phyloP scores from a whole-genome alignment of 352 stramenopile genomes.

The Phytophthora sansomeana region DNA sequence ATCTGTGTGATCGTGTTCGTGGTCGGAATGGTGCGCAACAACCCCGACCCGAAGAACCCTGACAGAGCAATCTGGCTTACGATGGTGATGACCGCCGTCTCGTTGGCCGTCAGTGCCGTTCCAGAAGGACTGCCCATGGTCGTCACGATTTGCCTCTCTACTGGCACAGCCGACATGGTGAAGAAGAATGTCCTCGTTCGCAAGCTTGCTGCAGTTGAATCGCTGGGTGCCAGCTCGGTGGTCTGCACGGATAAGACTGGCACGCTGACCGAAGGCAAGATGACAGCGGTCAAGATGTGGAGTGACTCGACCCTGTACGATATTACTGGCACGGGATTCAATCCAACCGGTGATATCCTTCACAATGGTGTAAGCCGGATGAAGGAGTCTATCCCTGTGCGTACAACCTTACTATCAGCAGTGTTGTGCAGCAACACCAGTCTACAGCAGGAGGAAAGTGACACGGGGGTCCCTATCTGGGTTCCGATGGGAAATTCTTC shows the following conservation, averaged over 20 bases:
- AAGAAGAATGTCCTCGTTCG: constrained; percentile 88
- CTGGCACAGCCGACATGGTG: constrained; percentile 76
- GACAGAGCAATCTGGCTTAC: constrained; percentile 91
- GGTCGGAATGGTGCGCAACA: constrained; percentile 83
- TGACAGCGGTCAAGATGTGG: constrained; percentile 84
- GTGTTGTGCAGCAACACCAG: constrained; percentile 78
- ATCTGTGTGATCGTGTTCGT: constrained; percentile 93
- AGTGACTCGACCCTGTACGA: constrained; percentile 60
- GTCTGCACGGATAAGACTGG: constrained; percentile 96
- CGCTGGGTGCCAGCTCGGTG: constrained; percentile 91
- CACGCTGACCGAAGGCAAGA: constrained; percentile 91
- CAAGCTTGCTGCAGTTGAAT: constrained; percentile 81
- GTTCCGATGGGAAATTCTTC: constrained; percentile 75
- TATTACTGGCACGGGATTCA: constrained; percentile 63
- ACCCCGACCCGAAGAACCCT: constrained; percentile 72
- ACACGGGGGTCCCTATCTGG: constrained; percentile 50
- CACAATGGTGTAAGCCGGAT: constrained; percentile 49
- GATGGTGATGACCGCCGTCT: constrained; percentile 96
- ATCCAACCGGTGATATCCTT: constrained; percentile 63
- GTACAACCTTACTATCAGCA: constrained; percentile 60
- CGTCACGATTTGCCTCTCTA: constrained; percentile 80
- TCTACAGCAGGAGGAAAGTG: constrained; percentile 59
- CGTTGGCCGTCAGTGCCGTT: constrained; percentile 78
- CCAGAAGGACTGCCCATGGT: constrained; percentile 82
- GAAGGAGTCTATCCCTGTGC: constrained; percentile 47